Conservation (phyloP, 176 grass and related monocot species). For the Bothriochloa decipiens region DNA sequence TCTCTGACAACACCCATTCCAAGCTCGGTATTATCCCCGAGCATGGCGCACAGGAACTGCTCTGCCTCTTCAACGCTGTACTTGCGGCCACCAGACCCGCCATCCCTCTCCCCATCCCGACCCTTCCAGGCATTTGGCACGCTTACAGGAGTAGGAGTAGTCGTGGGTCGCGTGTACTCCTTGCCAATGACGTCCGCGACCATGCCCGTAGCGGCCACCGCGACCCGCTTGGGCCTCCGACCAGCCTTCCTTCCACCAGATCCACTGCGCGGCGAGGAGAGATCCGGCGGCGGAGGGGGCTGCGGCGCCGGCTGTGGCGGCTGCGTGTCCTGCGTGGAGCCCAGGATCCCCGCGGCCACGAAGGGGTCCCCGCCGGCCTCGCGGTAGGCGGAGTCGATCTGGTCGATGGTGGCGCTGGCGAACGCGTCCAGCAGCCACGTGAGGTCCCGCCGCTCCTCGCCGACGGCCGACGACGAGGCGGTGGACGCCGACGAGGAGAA, state of each 20-base stretch:
- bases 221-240: constrained; percentile 50
- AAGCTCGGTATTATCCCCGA: constrained; percentile 65
- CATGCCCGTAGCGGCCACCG: constrained; percentile 61
- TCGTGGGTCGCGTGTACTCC: constrained; percentile 46
- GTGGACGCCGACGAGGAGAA: constrained; percentile 43
- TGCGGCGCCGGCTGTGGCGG: neutral
- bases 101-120: constrained; percentile 8
- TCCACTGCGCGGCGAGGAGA: constrained; percentile 39
- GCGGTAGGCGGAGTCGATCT: constrained; percentile 70
- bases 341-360: constrained; percentile 68
- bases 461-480: constrained; percentile 38
- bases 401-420: constrained; percentile 59
- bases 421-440: constrained; percentile 74
- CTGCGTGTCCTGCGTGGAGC: constrained; percentile 43
- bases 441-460: constrained; percentile 52
- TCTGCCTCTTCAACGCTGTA: constrained; percentile 63
- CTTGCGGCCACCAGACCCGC: neutral
- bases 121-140: constrained; percentile 14
- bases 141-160: neutral
- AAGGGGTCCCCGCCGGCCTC: constrained; percentile 66
- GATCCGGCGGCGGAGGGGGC: constrained; percentile 45
- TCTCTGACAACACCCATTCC: constrained; percentile 79
- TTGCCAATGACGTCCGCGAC: constrained; percentile 82
- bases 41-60: constrained; percentile 75
- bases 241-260: constrained; percentile 19